These are phyloP conservation scores for Acanthamoeba healyi DNA, from an alignment of 208 protist species.

Conservation along the genomic window DNA sequence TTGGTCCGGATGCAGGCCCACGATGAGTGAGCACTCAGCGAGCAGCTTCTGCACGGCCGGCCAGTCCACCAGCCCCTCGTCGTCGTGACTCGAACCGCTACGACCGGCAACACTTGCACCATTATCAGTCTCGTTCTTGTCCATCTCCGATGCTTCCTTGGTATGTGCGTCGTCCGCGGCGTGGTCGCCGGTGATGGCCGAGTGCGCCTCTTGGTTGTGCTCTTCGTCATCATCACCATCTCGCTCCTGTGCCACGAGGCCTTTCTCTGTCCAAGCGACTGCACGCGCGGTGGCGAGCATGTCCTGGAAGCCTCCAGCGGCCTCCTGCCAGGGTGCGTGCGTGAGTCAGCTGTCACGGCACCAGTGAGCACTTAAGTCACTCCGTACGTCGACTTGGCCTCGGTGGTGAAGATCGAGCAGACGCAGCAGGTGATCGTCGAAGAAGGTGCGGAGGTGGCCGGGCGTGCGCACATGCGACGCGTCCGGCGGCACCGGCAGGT, in stretches of 20 bases:
- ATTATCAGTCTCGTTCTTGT: background rate
- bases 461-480: background rate
- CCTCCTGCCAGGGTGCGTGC: background rate
- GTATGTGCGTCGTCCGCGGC: too few species aligned
- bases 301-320: background rate
- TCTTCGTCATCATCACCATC: too few species aligned
- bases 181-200: background rate
- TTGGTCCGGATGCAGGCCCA: conserved; percentile 46
- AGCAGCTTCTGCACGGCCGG: background rate
- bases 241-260: background rate
- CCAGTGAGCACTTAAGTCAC: background rate
- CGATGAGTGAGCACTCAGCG: background rate
- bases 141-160: too few species aligned
- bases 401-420: background rate
- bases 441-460: conserved; percentile 25
- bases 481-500: background rate
- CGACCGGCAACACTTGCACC: background rate
- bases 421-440: background rate
- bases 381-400: background rate
- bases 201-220: background rate
- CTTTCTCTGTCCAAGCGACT: conserved; percentile 51
- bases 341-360: background rate
- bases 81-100: background rate
- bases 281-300: background rate
- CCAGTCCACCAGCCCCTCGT: background rate